These are phyloP conservation scores for Flaveria linearis DNA, from an alignment of 129 eudicot species.

Conservation along the genomic window DNA sequence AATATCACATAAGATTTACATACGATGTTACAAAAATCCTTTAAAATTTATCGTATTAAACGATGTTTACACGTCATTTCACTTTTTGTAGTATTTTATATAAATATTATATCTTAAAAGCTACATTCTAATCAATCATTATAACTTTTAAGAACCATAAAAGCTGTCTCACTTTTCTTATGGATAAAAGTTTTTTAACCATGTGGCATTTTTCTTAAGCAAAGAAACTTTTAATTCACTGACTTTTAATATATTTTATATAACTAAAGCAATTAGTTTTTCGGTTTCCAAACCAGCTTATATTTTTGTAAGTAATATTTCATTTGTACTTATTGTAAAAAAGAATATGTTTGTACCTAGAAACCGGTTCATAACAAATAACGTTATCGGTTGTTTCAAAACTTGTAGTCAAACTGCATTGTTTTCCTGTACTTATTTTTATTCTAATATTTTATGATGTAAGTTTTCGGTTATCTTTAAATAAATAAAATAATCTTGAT, in stretches of 20 bases:
- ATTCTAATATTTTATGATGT: not conserved
- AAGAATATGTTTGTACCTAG: conserved; percentile 4
- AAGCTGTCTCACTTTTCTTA: conserved; percentile 4
- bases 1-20: not conserved
- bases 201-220: conserved; percentile 15
- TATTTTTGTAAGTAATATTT: not conserved
- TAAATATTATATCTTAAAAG: not conserved
- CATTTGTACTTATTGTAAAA: conserved; percentile 16
- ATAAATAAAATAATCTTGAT: not conserved
- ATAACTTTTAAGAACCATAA: not conserved
- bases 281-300: not conserved
- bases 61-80: not conserved
- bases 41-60: no score
- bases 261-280: not conserved
- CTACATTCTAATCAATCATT: not conserved
- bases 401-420: conserved; percentile 11
- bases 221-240: not conserved
- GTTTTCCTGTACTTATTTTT: conserved; percentile 1
- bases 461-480: not conserved
- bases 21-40: not conserved
- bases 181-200: not conserved
- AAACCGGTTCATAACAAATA: conserved; percentile 15
- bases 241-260: conserved; percentile 13
- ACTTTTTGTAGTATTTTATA: not conserved
- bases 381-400: conserved; percentile 21